These are phyloP conservation scores for Mortierella sp. DNA, from an alignment of 371 early-diverging fungal species.

Conservation along the genomic window DNA sequence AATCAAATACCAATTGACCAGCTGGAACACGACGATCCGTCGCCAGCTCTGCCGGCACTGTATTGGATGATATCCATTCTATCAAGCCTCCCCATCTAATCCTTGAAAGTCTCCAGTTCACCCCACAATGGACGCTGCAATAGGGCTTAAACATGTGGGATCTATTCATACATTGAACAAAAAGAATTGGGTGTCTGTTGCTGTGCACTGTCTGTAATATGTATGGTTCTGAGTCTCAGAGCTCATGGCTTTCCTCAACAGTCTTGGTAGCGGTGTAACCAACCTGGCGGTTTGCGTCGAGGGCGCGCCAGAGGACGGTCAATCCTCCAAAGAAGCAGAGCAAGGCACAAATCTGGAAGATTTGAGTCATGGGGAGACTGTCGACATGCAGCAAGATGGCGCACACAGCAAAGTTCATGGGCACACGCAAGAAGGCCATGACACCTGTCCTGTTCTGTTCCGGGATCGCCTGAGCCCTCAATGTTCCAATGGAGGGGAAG, in stretches of 20 bases:
- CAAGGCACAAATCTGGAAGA: conserved; percentile 59
- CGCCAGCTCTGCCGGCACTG: too few species aligned
- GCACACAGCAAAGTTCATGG: conserved; percentile 83
- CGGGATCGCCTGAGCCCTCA: conserved; percentile 75
- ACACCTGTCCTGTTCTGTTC: conserved; percentile 80
- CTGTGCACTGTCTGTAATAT: too few species aligned
- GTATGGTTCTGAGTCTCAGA: too few species aligned
- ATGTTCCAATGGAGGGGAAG: conserved; percentile 75
- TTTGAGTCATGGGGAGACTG: conserved; percentile 45
- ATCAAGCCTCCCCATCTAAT: too few species aligned
- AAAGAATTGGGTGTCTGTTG: too few species aligned
- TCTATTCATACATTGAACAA: too few species aligned
- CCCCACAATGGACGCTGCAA: too few species aligned
- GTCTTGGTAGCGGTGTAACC: conserved; percentile 21
- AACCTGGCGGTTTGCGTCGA: conserved; percentile 37
- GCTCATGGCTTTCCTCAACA: conserved; percentile 30
- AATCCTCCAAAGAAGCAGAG: conserved; percentile 51
- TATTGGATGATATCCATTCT: too few species aligned
- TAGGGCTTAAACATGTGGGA: too few species aligned
- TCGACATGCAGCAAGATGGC: conserved; percentile 70
- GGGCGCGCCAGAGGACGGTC: conserved; percentile 38
- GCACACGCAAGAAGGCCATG: conserved; percentile 81
- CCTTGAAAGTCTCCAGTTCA: too few species aligned
- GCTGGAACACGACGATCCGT: too few species aligned
- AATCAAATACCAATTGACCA: too few species aligned